phyloP scores from a whole-genome alignment of 495 filamentous ascomycete genomes.

The Xylona heveae region DNA sequence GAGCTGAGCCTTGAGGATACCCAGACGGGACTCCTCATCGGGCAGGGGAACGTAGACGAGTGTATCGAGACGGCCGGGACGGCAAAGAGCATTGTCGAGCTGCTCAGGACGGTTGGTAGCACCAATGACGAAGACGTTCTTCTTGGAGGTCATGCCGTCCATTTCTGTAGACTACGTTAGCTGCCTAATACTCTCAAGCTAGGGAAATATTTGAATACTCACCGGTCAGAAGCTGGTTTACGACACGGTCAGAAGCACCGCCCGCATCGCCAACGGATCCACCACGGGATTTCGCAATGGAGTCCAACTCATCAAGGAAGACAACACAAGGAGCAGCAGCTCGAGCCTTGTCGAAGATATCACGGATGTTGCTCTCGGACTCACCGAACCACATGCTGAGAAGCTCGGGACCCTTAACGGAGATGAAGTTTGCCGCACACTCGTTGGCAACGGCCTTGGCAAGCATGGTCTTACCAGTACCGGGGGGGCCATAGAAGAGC shows the following conservation, averaged over 20 bases:
- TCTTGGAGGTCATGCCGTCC: slow-evolving; percentile 99
- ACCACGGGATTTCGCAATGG: slow-evolving; percentile 97
- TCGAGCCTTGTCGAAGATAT: slow-evolving; percentile 99
- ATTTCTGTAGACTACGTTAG: slow-evolving; percentile 54
- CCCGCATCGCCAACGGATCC: slow-evolving; percentile 93
- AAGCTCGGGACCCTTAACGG: slow-evolving; percentile 92
- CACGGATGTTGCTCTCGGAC: slow-evolving; percentile 98
- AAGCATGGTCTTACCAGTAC: slow-evolving; percentile 99
- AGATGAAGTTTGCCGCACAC: slow-evolving; percentile 98
- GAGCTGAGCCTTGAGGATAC: slow-evolving; percentile 88
- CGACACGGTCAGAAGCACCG: slow-evolving; percentile 96
- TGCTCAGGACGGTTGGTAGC: slow-evolving; percentile 98
- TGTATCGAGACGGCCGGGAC: slow-evolving; percentile 94
- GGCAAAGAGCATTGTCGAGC: slow-evolving; percentile 90
- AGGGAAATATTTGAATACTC: slow-evolving; percentile 19
- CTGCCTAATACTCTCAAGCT: not conserved
- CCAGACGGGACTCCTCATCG: slow-evolving; percentile 64
- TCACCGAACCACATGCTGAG: slow-evolving; percentile 99
- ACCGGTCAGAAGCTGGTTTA: slow-evolving; percentile 97
- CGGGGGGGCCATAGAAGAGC: slow-evolving; percentile 92
- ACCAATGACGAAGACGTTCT: slow-evolving; percentile 99
- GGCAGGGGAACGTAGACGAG: slow-evolving; percentile 95
- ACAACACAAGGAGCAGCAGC: slow-evolving; percentile 97
- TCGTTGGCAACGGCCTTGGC: slow-evolving; percentile 99
- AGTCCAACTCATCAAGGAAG: slow-evolving; percentile 97